These are phyloP conservation scores for Rossbeevera mucosa DNA, from an alignment of 768 basidiomycete species.

Conservation along the genomic window DNA sequence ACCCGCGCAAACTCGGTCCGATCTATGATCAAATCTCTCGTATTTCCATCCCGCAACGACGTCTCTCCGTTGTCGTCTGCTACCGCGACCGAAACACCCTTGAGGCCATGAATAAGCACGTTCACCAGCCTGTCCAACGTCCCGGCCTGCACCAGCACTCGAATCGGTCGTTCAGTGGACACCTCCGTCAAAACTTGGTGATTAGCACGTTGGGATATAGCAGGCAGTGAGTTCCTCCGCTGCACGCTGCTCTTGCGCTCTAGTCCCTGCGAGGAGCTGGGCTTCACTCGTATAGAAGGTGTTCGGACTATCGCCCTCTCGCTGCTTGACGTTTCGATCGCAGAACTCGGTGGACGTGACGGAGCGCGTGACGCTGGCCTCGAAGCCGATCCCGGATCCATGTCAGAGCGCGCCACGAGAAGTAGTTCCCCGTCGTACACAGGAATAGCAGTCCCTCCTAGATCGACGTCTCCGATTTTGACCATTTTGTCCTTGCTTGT, in stretches of 20 bases:
- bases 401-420: constrained; percentile 56
- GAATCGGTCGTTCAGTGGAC: constrained; percentile 64
- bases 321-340: constrained; percentile 37
- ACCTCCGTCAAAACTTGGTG: constrained; percentile 57
- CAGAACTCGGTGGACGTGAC: constrained; percentile 69
- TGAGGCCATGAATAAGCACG: constrained; percentile 72
- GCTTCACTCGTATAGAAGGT: constrained; percentile 77
- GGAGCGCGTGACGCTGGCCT: constrained; percentile 56
- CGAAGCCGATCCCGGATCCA: constrained; percentile 44
- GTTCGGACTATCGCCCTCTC: constrained; percentile 49
- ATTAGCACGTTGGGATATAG: constrained; percentile 59
- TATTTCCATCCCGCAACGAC: constrained; percentile 68
- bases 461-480: constrained; percentile 41
- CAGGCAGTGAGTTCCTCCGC: constrained; percentile 74
- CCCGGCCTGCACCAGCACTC: constrained; percentile 75
- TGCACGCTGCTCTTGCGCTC: constrained; percentile 77
- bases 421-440: constrained; percentile 72
- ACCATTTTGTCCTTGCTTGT: constrained; percentile 25
- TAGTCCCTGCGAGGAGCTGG: constrained; percentile 59
- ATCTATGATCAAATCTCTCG: constrained; percentile 68
- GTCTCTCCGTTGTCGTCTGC: constrained; percentile 87
- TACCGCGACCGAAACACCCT: constrained; percentile 72
- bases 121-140: constrained; percentile 71
- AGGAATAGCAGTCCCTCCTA: constrained; percentile 66
- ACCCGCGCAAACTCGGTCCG: constrained; percentile 65